Evolutionary conservation across 305 asterid species (phyloP), one percentile per base, ranked within the genome.

Genomic region (Fraxinus platypoda): DNA sequence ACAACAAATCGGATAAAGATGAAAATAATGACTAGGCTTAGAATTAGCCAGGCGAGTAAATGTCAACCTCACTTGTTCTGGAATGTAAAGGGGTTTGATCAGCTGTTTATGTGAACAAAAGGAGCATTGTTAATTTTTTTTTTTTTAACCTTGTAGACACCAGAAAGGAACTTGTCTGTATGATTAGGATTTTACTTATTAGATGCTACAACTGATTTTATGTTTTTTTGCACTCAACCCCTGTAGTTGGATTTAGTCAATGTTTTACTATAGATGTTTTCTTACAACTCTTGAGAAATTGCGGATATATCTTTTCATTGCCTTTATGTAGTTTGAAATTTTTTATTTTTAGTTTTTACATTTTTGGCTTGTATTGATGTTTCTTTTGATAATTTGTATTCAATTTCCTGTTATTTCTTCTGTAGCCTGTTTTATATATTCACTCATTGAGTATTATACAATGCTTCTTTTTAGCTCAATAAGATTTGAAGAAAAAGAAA

Each of bases 81-180:
- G 52, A 26, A 15, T 70, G 71, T 74, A 21, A 59, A 37, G 70
- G 79, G 84, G 78, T 75, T 80, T 62, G 25, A 35, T 38, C 21
- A 41, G 76, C 77, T 43, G 31, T 33, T 46, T 37, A 17, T 15
- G 62, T 38, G 80, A 57, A 31, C 46, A 38, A 52, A 68, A 12
- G 34, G 37, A 68, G 12, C 74, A 25, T 68, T 26, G 28, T 74
- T 81, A 25, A 13, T 80, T 81, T 11, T 6, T 23, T 19, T 81
- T 34, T 13, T 38, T 8, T 38, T 1, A 28, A 52, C 76, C 46
- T 25, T 52, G 70, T 66, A n/a, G 59, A 46, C 75, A 68, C 87
- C 75, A 70, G 64, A 64, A 64, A 75, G 41, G 31, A 76, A 81
- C 78, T 80, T 30, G 59, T 77, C 76, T 81, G 87, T 86, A 83